Evolutionary conservation across 176 grass and related monocot species (phyloP).

Genomic region (Ensete glaucum): DNA sequence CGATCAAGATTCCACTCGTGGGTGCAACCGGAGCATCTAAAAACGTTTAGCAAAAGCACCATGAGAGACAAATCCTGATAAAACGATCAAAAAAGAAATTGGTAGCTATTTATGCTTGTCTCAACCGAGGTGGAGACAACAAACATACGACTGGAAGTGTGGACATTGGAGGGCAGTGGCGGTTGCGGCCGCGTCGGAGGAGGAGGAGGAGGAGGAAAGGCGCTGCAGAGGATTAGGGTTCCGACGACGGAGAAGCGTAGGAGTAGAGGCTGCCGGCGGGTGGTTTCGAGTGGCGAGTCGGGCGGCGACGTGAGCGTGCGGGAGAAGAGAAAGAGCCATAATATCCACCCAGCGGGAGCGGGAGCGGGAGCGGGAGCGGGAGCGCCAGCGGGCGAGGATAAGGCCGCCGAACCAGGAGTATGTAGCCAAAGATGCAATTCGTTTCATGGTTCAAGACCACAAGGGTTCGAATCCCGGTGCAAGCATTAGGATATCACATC

Average conservation of each 20-base stretch:
- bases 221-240: constrained; percentile 10
- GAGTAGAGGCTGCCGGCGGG: not conserved
- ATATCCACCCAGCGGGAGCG: no score
- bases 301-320: not conserved
- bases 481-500: no score
- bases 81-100: no score
- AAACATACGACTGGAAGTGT: constrained; percentile 68
- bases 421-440: no score
- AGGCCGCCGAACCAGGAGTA: not conserved
- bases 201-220: constrained; percentile 6
- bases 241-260: not conserved
- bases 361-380: no score
- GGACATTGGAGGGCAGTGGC: constrained; percentile 53
- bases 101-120: no score
- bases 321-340: constrained; percentile 4
- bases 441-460: no score
- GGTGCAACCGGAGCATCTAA: constrained; percentile 72
- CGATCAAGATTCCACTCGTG: constrained; percentile 66
- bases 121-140: not conserved
- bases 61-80: not conserved
- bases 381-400: not conserved
- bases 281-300: not conserved
- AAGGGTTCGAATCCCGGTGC: no score
- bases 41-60: not conserved
- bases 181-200: constrained; percentile 8